Percentiles rank a stretch among this genome's conserved stretches.
Conservation (phyloP, 2,329 filamentous ascomycete species). For the Penicillium sp. region DNA sequence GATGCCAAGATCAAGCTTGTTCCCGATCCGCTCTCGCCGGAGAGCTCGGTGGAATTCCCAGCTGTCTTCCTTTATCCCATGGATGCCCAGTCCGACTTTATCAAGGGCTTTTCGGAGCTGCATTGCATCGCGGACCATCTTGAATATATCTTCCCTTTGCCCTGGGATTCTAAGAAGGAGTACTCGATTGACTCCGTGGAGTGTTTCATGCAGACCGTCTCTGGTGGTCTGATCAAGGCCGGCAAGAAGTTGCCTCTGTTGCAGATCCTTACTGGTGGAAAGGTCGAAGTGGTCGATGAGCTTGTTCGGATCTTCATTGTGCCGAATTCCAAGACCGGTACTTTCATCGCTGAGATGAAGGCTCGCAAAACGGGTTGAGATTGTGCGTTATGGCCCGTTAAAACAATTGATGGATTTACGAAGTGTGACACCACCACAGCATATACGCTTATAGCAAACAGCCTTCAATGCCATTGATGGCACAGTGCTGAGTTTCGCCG, state of each 20-base stretch:
- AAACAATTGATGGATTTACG: not conserved
- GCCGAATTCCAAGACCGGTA: slow-evolving; percentile 61
- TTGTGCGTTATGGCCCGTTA: not conserved
- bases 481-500: not conserved
- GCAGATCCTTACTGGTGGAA: slow-evolving; percentile 68
- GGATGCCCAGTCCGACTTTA: slow-evolving; percentile 77
- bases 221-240: slow-evolving; percentile 78
- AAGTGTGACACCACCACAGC: not conserved
- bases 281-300: slow-evolving; percentile 81
- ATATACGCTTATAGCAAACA: not conserved
- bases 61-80: slow-evolving; percentile 79
- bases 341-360: slow-evolving; percentile 85
- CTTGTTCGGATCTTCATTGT: slow-evolving; percentile 78
- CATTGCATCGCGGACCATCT: slow-evolving; percentile 73
- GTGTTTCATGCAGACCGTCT: slow-evolving; percentile 79
- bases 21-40: slow-evolving; percentile 67
- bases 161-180: slow-evolving; percentile 69
- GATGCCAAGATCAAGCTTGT: slow-evolving; percentile 68
- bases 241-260: slow-evolving; percentile 76
- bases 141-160: slow-evolving; percentile 76
- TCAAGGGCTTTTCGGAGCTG: slow-evolving; percentile 78
- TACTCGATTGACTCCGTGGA: slow-evolving; percentile 67
- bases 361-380: slow-evolving; percentile 51
- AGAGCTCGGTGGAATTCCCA: slow-evolving; percentile 68
- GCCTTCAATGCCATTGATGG: not conserved